These are phyloP conservation scores for Blastocystis sp. DNA, from an alignment of 352 stramenopile genomes.

Conservation along the genomic window DNA sequence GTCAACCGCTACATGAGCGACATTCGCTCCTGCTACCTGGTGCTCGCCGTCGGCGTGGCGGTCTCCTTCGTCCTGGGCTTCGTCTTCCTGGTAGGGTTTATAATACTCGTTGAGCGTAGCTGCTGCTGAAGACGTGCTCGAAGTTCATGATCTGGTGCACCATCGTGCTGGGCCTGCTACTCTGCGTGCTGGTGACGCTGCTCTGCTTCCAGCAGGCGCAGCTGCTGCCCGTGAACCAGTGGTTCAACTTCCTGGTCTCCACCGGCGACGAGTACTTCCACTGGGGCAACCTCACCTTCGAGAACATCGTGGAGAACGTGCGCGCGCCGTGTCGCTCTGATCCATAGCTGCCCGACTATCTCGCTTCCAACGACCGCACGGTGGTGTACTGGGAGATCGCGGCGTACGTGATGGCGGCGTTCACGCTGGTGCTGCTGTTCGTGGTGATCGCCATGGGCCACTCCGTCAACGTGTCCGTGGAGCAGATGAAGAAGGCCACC, in stretches of 20 bases:
- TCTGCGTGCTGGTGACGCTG: slow-evolving; percentile 78
- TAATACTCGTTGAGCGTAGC: slow-evolving; percentile 75
- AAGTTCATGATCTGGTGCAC: slow-evolving; percentile 80
- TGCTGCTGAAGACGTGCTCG: slow-evolving; percentile 78
- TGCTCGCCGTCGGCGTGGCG: slow-evolving; percentile 75
- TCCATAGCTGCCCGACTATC: slow-evolving; percentile 46
- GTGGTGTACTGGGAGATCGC: slow-evolving; percentile 79
- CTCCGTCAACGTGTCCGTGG: slow-evolving; percentile 78
- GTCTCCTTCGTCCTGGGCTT: slow-evolving; percentile 77
- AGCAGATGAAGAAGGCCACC: slow-evolving; percentile 79
- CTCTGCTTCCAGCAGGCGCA: slow-evolving; percentile 76
- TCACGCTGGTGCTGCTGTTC: slow-evolving; percentile 77
- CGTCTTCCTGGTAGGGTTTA: slow-evolving; percentile 78
- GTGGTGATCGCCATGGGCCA: slow-evolving; percentile 82
- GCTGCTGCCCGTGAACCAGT: slow-evolving; percentile 73
- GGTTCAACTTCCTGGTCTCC: neutral
- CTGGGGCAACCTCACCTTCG: slow-evolving; percentile 62
- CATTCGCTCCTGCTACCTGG: slow-evolving; percentile 76
- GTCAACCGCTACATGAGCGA: slow-evolving; percentile 78
- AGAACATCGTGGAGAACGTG: slow-evolving; percentile 35
- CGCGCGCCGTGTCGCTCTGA: neutral
- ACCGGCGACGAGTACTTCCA: slow-evolving; percentile 43
- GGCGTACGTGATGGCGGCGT: slow-evolving; percentile 77
- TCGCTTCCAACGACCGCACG: slow-evolving; percentile 73
- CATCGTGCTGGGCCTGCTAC: slow-evolving; percentile 77